Conservation (phyloP, 208 protist genomes). For the Angomonas deanei region DNA sequence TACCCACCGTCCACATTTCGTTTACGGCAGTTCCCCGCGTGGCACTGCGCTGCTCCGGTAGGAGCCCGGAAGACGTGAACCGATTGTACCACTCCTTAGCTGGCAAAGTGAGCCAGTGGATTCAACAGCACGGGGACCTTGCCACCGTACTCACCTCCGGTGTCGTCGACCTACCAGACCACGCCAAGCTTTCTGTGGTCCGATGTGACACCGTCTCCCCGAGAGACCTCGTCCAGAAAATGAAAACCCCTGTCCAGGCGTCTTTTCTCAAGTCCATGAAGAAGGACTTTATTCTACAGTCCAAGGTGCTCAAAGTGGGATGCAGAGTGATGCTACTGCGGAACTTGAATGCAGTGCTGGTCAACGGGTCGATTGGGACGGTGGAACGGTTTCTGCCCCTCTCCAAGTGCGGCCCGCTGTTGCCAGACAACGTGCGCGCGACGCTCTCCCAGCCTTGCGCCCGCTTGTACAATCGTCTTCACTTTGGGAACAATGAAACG, state of each 20-base stretch:
- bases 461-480: conserved; percentile 4
- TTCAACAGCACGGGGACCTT: not conserved
- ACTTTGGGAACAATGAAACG: not conserved
- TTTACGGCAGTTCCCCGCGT: too few species aligned
- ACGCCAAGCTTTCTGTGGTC: not conserved
- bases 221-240: not conserved
- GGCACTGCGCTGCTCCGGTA: too few species aligned
- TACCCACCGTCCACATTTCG: too few species aligned
- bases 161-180: not conserved
- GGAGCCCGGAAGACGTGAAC: too few species aligned
- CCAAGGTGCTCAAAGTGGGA: conserved; percentile 74
- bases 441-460: conserved; percentile 6
- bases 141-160: not conserved
- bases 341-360: conserved; percentile 55
- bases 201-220: not conserved
- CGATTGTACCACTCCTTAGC: too few species aligned
- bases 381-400: conserved; percentile 48
- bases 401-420: conserved; percentile 16
- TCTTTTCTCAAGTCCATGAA: conserved; percentile 25
- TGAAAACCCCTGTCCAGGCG: conserved; percentile 7
- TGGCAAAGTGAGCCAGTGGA: too few species aligned
- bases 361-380: conserved; percentile 81
- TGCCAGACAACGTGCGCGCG: conserved; percentile 37
- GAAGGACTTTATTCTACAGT: conserved; percentile 49
- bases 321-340: conserved; percentile 85